phyloP scores from a whole-genome alignment of 78 protist genomes.

The Pelomyxa schiedti region DNA sequence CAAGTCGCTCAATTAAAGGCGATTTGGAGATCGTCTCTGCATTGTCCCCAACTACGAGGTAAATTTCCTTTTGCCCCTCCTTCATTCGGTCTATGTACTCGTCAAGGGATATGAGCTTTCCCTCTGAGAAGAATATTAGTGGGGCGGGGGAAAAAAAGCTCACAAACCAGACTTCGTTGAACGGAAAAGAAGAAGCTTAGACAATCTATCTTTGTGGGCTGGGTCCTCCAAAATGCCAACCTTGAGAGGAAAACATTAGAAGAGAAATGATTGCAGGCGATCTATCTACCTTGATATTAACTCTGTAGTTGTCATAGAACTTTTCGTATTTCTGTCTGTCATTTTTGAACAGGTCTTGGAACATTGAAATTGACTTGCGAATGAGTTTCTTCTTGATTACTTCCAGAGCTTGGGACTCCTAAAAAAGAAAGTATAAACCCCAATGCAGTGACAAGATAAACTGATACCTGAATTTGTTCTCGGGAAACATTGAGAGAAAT shows the following conservation, averaged over 20 bases:
- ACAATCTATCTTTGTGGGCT: conserved; percentile 44
- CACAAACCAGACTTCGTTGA: conserved; percentile 17
- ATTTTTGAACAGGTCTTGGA: conserved; percentile 41
- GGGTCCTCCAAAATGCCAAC: conserved; percentile 94
- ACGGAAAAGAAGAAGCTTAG: conserved; percentile 85
- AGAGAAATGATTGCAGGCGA: too few relatives aligned
- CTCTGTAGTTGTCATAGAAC: conserved; percentile 80
- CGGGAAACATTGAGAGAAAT: conserved; percentile 97
- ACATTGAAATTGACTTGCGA: conserved; percentile 76
- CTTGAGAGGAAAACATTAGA: too few relatives aligned
- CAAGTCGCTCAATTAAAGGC: conserved; percentile 72
- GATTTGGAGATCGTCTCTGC: conserved; percentile 48
- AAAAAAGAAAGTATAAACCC: too few relatives aligned
- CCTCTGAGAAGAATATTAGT: too few relatives aligned
- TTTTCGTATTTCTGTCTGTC: conserved; percentile 44
- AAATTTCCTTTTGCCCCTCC: conserved; percentile 82
- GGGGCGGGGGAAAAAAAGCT: too few relatives aligned
- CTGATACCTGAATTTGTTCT: conserved; percentile 94
- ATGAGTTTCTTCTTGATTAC: conserved; percentile 80
- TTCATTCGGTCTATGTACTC: conserved; percentile 83
- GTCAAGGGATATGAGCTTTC: conserved; percentile 48
- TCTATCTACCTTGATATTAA: too few relatives aligned
- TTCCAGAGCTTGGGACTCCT: conserved; percentile 43
- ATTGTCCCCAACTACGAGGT: conserved; percentile 71
- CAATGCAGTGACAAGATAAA: too few relatives aligned